phyloP scores from a whole-genome alignment of 257 asterid genomes.

The Nicotiana obtusifolia region DNA sequence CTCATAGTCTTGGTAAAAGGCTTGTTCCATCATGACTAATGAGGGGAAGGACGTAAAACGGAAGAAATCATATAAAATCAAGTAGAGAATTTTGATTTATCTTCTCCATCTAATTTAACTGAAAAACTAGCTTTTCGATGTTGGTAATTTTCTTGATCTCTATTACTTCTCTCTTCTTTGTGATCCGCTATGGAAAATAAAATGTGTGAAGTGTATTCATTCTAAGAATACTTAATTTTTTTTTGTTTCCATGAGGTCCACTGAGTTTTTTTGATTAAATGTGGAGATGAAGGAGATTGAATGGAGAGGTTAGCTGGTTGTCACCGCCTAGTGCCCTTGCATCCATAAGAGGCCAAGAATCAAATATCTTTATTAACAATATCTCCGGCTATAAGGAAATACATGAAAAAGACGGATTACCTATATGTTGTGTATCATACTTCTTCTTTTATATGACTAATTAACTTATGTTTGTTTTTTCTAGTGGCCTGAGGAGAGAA shows the following conservation, averaged over 20 bases:
- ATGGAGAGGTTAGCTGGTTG: background rate
- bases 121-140: background rate
- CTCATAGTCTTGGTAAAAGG: background rate
- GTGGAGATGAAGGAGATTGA: background rate
- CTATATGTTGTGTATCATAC: background rate
- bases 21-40: background rate
- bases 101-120: background rate
- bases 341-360: background rate
- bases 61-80: background rate
- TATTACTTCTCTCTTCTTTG: background rate
- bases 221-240: background rate
- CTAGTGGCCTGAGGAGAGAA: conserved; percentile 93
- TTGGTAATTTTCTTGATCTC: background rate
- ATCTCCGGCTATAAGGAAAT: background rate
- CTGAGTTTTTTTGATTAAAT: no score
- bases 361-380: background rate
- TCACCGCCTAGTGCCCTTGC: background rate
- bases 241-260: background rate
- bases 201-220: background rate
- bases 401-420: background rate
- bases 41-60: background rate
- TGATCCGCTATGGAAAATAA: background rate
- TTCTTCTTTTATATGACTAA: background rate
- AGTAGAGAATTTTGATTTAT: background rate
- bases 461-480: background rate